Evolutionary conservation across 1,139 yeast genomes (phyloP).

Genomic region (Taphrina pruni): DNA sequence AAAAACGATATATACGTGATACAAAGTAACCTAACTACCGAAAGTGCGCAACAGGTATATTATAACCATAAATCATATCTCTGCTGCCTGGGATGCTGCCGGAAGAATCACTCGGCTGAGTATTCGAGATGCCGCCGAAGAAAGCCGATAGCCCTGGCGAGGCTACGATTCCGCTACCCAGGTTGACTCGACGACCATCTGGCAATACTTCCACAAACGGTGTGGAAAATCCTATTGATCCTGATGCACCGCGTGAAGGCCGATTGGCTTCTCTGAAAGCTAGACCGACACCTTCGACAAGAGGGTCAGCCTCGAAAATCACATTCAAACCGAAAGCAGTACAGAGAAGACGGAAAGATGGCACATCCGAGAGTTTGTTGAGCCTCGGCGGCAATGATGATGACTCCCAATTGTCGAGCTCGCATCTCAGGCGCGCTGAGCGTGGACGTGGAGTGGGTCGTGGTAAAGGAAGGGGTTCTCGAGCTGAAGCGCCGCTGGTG

Average conservation of each 20-base stretch:
- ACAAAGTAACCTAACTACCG: not conserved
- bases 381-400: conserved; percentile 9
- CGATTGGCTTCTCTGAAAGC: conserved; percentile 28
- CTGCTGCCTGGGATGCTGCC: too few species aligned
- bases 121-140: conserved; percentile 14
- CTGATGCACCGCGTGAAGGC: conserved; percentile 31
- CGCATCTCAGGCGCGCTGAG: conserved; percentile 30
- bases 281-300: conserved; percentile 11
- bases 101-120: too few species aligned
- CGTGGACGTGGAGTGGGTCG: conserved; percentile 64
- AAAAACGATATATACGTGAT: not conserved
- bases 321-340: conserved; percentile 39
- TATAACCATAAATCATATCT: too few species aligned
- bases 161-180: conserved; percentile 1
- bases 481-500: conserved; percentile 41
- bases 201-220: conserved; percentile 24
- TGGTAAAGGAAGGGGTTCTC: conserved; percentile 39
- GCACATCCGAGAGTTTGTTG: conserved; percentile 12
- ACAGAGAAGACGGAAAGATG: conserved; percentile 33
- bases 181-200: conserved; percentile 18
- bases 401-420: not conserved
- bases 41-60: not conserved
- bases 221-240: conserved; percentile 18
- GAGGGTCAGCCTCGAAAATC: conserved; percentile 20
- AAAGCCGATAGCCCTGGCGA: conserved; percentile 3